Percentiles rank a stretch among this genome's conserved stretches.
Conservation (phyloP, 2,329 filamentous ascomycete genomes). For the Monilinia fructicola region DNA sequence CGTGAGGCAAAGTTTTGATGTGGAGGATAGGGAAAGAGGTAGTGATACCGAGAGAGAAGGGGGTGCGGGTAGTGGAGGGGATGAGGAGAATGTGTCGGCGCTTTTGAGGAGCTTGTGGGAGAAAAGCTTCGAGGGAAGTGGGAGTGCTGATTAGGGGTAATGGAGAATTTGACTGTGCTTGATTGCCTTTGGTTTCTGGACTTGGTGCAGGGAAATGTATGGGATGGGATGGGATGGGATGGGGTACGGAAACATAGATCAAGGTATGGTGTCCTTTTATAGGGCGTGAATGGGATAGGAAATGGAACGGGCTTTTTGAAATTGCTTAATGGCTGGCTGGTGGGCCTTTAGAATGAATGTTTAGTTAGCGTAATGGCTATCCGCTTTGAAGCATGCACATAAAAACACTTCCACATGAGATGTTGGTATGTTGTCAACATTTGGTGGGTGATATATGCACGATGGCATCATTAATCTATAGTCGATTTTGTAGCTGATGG, state of each 20-base stretch:
- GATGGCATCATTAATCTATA: too few species aligned
- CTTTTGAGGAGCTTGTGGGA: constrained; percentile 62
- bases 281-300: background rate
- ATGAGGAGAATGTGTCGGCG: constrained; percentile 47
- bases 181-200: background rate
- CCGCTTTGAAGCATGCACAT: background rate
- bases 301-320: background rate
- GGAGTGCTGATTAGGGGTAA: constrained; percentile 44
- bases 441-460: background rate
- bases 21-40: constrained; percentile 36
- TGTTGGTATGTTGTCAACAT: background rate
- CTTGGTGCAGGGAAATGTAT: background rate
- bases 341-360: background rate
- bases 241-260: background rate
- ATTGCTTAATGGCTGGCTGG: background rate
- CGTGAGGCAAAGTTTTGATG: constrained; percentile 46
- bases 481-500: too few species aligned
- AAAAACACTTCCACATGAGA: background rate
- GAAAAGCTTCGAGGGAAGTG: constrained; percentile 55
- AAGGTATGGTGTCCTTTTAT: background rate
- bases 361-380: constrained; percentile 1
- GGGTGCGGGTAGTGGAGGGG: constrained; percentile 29
- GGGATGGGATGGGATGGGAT: background rate
- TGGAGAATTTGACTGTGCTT: background rate
- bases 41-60: constrained; percentile 19